Conservation (phyloP, 2,329 filamentous ascomycete species). For the Ascomycota sp. region DNA sequence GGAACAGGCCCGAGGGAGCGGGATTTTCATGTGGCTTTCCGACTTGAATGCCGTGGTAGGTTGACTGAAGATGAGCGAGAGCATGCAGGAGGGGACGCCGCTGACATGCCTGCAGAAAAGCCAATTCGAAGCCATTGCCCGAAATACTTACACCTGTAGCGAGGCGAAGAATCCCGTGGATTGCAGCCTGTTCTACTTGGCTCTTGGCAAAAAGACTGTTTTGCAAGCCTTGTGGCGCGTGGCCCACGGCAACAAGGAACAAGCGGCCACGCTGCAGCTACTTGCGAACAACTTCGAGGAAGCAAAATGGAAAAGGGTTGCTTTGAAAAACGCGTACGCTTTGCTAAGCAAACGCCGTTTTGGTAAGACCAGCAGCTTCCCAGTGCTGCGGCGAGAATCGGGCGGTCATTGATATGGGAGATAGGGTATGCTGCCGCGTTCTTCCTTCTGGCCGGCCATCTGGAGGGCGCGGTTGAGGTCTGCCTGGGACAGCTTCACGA, state of each 20-base stretch:
- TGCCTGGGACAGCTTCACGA: constrained; percentile 75
- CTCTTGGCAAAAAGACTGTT: constrained; percentile 73
- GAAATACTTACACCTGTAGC: constrained; percentile 76
- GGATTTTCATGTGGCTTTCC: constrained; percentile 85
- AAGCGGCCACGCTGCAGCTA: constrained; percentile 54
- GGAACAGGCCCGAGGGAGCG: constrained; percentile 66
- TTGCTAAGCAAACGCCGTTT: constrained; percentile 78
- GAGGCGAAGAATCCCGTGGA: constrained; percentile 78
- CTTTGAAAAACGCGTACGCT: constrained; percentile 90
- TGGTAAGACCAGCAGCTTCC: constrained; percentile 29
- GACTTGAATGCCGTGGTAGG: constrained; percentile 55
- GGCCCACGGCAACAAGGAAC: constrained; percentile 73
- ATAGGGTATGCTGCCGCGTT: constrained; percentile 88
- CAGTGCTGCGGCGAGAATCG: no score
- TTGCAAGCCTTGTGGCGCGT: constrained; percentile 87
- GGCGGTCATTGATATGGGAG: no score
- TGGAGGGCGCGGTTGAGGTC: constrained; percentile 68
- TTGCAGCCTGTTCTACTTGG: constrained; percentile 78
- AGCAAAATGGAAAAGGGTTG: constrained; percentile 66
- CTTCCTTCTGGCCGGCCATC: constrained; percentile 70
- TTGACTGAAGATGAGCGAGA: constrained; percentile 1
- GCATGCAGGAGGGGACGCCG: background rate
- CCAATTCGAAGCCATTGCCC: constrained; percentile 76
- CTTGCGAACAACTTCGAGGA: constrained; percentile 82
- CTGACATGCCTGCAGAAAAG: constrained; percentile 13